These are phyloP conservation scores for Phialocephala subalpina DNA, from an alignment of 2,329 filamentous ascomycete genomes.

Conservation along the genomic window DNA sequence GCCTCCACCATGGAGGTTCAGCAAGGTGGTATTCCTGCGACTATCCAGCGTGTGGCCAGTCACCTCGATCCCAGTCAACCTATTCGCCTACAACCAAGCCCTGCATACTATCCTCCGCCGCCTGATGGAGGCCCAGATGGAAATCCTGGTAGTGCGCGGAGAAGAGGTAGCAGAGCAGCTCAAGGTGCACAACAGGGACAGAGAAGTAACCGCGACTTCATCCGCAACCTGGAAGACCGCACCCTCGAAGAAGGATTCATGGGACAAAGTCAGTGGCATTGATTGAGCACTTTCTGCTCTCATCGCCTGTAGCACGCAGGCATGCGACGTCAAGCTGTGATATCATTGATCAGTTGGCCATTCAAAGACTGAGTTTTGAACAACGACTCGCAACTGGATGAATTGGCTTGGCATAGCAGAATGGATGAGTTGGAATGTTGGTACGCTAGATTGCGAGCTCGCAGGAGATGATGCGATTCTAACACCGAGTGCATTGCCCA, in stretches of 20 bases:
- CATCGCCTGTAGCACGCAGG: conserved; percentile 25
- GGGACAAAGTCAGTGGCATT: conserved; percentile 74
- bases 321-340: conserved; percentile 28
- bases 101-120: conserved; percentile 95
- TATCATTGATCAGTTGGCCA: conserved; percentile 11
- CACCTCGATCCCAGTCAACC: conserved; percentile 95
- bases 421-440: not conserved
- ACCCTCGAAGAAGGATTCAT: conserved; percentile 94
- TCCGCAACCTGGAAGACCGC: conserved; percentile 91
- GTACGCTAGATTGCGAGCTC: not conserved
- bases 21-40: conserved; percentile 88
- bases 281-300: conserved; percentile 43
- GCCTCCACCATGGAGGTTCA: conserved; percentile 97
- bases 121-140: conserved; percentile 79
- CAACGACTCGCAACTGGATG: conserved; percentile 1
- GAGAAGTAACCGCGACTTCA: conserved; percentile 82
- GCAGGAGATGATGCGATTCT: not conserved
- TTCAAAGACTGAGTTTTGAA: conserved; percentile 4
- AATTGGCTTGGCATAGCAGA: conserved; percentile 7
- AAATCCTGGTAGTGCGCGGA: conserved; percentile 66
- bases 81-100: conserved; percentile 92
- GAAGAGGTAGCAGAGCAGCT: conserved; percentile 78
- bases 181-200: conserved; percentile 61
- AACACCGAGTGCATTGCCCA: not conserved
- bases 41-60: conserved; percentile 93